These are phyloP conservation scores for Ascochyta viciae-villosae DNA, from an alignment of 2,329 filamentous ascomycete genomes.

Conservation along the genomic window DNA sequence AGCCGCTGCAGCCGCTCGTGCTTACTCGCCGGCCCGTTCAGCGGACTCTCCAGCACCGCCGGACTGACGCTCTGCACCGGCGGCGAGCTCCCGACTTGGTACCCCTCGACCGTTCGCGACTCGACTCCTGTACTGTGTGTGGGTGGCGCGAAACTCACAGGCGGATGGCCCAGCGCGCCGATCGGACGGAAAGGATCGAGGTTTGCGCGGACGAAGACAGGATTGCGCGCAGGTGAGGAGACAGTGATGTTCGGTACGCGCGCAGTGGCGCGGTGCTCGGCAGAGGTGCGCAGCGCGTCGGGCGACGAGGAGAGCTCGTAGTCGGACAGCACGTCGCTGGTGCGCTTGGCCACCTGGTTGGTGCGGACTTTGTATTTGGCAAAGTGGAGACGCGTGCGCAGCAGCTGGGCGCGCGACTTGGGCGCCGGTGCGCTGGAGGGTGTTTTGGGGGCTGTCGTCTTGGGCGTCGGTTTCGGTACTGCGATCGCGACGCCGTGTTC, in stretches of 20 bases:
- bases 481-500: constrained; percentile 22
- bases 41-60: constrained; percentile 1
- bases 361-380: constrained; percentile 79
- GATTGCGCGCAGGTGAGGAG: constrained; percentile 35
- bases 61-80: constrained; percentile 17
- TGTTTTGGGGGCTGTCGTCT: constrained; percentile 4
- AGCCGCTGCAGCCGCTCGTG: constrained; percentile 34
- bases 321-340: constrained; percentile 61
- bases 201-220: constrained; percentile 39
- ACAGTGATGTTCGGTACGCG: constrained; percentile 39
- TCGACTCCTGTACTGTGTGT: constrained; percentile 42
- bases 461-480: constrained; percentile 1
- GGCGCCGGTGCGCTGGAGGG: constrained; percentile 17
- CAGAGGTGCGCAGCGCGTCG: constrained; percentile 17
- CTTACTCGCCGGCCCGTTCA: constrained; percentile 22
- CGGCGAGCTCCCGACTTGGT: constrained; percentile 42
- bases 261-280: not conserved
- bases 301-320: constrained; percentile 34
- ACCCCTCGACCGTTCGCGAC: constrained; percentile 44
- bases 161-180: constrained; percentile 45
- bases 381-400: constrained; percentile 72
- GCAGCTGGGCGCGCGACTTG: constrained; percentile 67
- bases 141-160: constrained; percentile 46
- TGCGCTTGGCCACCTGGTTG: constrained; percentile 70
- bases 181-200: constrained; percentile 42